phyloP scores from a whole-genome alignment of 192 early-diverging fungal genomes.

The Entomortierella parvispora region DNA sequence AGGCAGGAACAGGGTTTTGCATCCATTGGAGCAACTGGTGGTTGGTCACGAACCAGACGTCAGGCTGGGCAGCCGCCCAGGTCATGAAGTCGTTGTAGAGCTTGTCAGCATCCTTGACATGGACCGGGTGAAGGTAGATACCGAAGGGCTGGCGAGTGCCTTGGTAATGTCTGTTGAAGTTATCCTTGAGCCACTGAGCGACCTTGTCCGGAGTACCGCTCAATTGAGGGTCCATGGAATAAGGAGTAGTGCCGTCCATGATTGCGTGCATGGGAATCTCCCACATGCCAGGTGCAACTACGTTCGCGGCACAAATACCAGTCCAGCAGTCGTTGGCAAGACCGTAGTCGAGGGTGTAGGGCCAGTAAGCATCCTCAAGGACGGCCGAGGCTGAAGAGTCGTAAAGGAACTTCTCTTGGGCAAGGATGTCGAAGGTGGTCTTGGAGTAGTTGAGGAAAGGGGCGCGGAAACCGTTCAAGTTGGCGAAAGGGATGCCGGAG shows the following conservation, averaged over 20 bases:
- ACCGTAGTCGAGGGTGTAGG: conserved; percentile 73
- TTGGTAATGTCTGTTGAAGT: conserved; percentile 62
- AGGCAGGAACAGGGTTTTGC: conserved; percentile 79
- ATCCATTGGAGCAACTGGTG: conserved; percentile 75
- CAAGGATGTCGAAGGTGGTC: conserved; percentile 52
- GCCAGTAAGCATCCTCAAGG: conserved; percentile 63
- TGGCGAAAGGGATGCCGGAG: conserved; percentile 62
- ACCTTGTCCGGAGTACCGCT: conserved; percentile 53
- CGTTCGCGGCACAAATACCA: conserved; percentile 53
- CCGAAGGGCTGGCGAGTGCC: conserved; percentile 61
- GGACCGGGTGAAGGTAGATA: conserved; percentile 50
- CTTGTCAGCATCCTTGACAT: conserved; percentile 36
- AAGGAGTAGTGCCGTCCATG: conserved; percentile 44
- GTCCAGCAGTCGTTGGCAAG: conserved; percentile 65
- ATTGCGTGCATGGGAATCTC: conserved; percentile 71
- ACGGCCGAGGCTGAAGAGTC: conserved; percentile 63
- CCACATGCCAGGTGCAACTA: conserved; percentile 65
- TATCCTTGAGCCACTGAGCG: conserved; percentile 55
- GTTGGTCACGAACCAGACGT: conserved; percentile 77
- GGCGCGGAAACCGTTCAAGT: conserved; percentile 68
- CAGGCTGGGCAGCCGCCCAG: conserved; percentile 60
- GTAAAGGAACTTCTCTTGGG: conserved; percentile 58
- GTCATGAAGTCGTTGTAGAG: conserved; percentile 60
- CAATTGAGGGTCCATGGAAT: conserved; percentile 60
- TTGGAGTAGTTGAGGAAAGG: conserved; percentile 66